These are phyloP conservation scores for Candida michaelii DNA, from an alignment of 805 yeast species.

Conservation along the genomic window DNA sequence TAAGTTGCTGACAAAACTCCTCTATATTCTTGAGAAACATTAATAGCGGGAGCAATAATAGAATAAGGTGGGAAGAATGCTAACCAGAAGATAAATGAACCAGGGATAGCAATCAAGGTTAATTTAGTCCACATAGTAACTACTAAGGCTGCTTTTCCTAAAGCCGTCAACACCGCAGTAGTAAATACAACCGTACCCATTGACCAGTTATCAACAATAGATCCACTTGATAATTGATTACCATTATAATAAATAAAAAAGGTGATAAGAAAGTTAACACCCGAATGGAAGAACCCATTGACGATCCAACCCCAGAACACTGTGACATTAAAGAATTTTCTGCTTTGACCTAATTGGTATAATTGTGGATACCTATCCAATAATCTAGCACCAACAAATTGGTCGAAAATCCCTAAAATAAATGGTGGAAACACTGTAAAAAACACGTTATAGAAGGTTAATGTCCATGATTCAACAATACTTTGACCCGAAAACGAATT, in stretches of 20 bases:
- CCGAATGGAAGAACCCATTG: constrained; percentile 94
- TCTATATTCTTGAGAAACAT: constrained; percentile 78
- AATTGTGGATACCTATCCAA: constrained; percentile 90
- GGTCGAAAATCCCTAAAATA: constrained; percentile 95
- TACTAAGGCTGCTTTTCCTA: constrained; percentile 92
- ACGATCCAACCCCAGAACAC: constrained; percentile 97
- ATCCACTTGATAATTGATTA: constrained; percentile 64
- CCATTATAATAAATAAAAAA: constrained; percentile 68
- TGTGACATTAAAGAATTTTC: constrained; percentile 83
- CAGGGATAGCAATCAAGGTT: constrained; percentile 90
- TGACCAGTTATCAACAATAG: constrained; percentile 82
- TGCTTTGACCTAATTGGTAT: constrained; percentile 85
- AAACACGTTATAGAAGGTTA: constrained; percentile 91
- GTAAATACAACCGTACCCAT: constrained; percentile 93
- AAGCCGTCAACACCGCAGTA: constrained; percentile 79
- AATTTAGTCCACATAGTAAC: constrained; percentile 95
- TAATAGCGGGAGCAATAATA: constrained; percentile 74
- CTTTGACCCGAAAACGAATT: constrained; percentile 96
- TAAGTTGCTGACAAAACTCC: constrained; percentile 80
- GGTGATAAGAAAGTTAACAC: constrained; percentile 74
- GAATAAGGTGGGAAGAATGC: constrained; percentile 86
- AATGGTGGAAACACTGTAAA: constrained; percentile 96
- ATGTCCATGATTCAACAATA: constrained; percentile 95
- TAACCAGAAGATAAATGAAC: constrained; percentile 84
- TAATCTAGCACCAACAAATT: constrained; percentile 86